These are phyloP conservation scores for Xylaria sp. DNA, from an alignment of 2,329 filamentous ascomycete genomes.

Conservation along the genomic window DNA sequence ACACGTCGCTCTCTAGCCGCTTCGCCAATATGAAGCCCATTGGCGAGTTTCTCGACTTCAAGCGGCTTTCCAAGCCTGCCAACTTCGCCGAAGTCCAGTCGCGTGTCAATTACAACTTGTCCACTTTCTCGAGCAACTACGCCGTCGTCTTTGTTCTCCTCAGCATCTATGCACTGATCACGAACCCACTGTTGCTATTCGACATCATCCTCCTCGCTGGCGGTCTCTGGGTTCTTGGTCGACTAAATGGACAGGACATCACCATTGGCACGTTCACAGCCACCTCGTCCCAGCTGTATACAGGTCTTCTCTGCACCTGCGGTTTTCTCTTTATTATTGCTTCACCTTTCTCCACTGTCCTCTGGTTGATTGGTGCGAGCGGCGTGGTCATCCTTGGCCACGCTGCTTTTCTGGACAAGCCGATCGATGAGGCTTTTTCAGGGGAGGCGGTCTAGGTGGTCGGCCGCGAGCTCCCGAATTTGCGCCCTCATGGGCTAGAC, in stretches of 20 bases:
- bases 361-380: slow-evolving; percentile 96
- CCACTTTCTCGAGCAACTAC: slow-evolving; percentile 99
- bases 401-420: slow-evolving; percentile 96
- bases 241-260: slow-evolving; percentile 87
- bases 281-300: slow-evolving; percentile 94
- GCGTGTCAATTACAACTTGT: slow-evolving; percentile 95
- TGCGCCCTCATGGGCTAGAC: slow-evolving; percentile 99
- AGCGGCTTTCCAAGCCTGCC: slow-evolving; percentile 91
- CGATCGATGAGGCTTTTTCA: slow-evolving; percentile 99
- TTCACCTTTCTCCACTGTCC: slow-evolving; percentile 83
- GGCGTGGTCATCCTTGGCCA: slow-evolving; percentile 95
- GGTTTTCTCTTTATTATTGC: slow-evolving; percentile 87
- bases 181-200: slow-evolving; percentile 87
- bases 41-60: slow-evolving; percentile 94
- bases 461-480: slow-evolving; percentile 98
- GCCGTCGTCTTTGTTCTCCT: slow-evolving; percentile 93
- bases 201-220: slow-evolving; percentile 88
- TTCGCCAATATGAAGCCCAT: slow-evolving; percentile 94
- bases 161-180: slow-evolving; percentile 92
- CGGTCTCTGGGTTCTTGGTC: slow-evolving; percentile 92
- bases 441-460: slow-evolving; percentile 99
- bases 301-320: slow-evolving; percentile 81
- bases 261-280: slow-evolving; percentile 85
- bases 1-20: slow-evolving; percentile 79
- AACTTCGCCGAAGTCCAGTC: slow-evolving; percentile 92